Base-by-base conservation (phyloP, 2,329 filamentous ascomycete genomes). In the Fusarium phyllophilum region DNA sequence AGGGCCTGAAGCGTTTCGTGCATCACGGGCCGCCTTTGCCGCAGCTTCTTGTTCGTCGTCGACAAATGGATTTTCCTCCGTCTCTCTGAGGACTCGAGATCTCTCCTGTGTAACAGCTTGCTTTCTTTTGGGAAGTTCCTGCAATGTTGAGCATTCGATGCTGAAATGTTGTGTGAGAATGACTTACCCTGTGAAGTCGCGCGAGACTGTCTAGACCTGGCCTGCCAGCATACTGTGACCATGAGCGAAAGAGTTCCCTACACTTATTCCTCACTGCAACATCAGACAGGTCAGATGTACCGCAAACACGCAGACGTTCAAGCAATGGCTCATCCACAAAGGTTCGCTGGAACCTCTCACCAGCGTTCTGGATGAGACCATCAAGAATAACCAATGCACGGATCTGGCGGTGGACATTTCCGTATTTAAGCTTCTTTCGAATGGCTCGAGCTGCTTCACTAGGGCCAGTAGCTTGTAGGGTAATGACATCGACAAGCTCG, bases 341-440 rank as follows among this genome's bases (percentile, higher is more conserved):
- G 22, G 90, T 89, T 55, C 94, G 91, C 82, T 98, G 93, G 80
- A 98, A 98, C 18, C 92, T 90, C 18, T 92, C 88, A 4, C 96
- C 96, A 6, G 95, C 95, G 84, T 99, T 99, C 80, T 98, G 94
- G 69, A 99, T 96, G 44, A 99, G 87, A 46, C 94, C 95, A 81
- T 99, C 96, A 5, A 99, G 89, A 56, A 99, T 92, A 17, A 93
- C 92, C 29, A 99, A 89, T 41, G 96, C 93, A 68, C 96, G 91
- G 39, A 98, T 88, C 83, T 99, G 96, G 56, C 95, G 92, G 82
- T 98, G 96, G n/a, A 94, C 88, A 79, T 91, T 97, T 77, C 96
- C 96, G 83, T 99, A 98, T 85, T 99, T 99, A 88, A 99, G 90
- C 86, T 98, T 98, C 89, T 99, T 99, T 69, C 96, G 91, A 77